These are phyloP conservation scores for Dactylellina haptotyla DNA, from an alignment of 2,329 filamentous ascomycete genomes.

Conservation along the genomic window DNA sequence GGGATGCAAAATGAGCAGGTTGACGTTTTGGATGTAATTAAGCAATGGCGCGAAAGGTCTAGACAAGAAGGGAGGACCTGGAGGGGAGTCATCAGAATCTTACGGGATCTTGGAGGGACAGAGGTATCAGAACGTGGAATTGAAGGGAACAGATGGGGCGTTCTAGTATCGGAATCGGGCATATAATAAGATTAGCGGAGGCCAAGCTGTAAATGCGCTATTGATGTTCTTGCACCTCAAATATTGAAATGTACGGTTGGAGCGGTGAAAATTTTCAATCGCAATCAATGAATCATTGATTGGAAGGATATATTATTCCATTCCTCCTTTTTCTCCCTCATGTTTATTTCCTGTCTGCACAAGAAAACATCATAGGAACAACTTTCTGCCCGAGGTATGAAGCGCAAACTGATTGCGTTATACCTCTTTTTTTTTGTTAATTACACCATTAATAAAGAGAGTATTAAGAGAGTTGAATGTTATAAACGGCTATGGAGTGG, in stretches of 20 bases:
- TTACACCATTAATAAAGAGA: slow-evolving; percentile 40
- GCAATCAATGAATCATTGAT: not conserved
- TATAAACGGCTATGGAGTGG: not conserved
- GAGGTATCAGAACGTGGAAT: slow-evolving; percentile 29
- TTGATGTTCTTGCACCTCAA: not conserved
- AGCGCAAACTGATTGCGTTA: slow-evolving; percentile 6
- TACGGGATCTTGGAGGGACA: slow-evolving; percentile 29
- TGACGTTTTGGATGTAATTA: slow-evolving; percentile 23
- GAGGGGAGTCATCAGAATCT: slow-evolving; percentile 20
- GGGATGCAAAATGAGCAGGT: not conserved
- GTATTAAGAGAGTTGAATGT: slow-evolving; percentile 47
- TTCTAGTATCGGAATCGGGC: slow-evolving; percentile 33
- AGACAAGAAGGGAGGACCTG: slow-evolving; percentile 16
- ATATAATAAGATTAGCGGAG: not conserved
- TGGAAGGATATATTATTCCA: not conserved
- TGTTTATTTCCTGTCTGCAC: not conserved
- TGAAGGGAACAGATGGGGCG: slow-evolving; percentile 35
- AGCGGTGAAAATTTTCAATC: not conserved
- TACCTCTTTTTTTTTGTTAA: slow-evolving; percentile 23
- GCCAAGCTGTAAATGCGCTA: no score
- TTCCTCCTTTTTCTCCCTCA: slow-evolving; percentile 24
- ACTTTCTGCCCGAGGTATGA: slow-evolving; percentile 2
- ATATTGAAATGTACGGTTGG: not conserved
- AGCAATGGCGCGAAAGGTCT: slow-evolving; percentile 24
- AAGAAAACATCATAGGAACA: slow-evolving; percentile 4